Evolutionary conservation across 2,329 filamentous ascomycete genomes (phyloP).

Genomic region (Venturia aucupariae): DNA sequence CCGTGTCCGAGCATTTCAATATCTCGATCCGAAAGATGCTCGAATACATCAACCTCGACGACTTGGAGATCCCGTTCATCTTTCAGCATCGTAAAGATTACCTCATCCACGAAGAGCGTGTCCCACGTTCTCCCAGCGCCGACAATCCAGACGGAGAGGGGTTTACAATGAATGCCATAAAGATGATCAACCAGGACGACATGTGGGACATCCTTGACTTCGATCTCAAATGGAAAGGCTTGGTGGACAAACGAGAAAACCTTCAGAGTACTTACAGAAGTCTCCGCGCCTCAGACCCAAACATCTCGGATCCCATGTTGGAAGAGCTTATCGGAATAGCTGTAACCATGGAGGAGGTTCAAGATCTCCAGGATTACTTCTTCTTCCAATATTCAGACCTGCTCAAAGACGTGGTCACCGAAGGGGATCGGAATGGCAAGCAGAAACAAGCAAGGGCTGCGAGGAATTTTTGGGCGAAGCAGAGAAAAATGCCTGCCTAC

Average conservation of each 20-base stretch:
- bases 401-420: conserved; percentile 66
- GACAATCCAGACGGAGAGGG: conserved; percentile 7
- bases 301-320: conserved; percentile 63
- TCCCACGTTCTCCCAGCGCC: conserved; percentile 41
- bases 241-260: conserved; percentile 83
- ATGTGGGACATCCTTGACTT: conserved; percentile 92
- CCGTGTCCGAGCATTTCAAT: conserved; percentile 73
- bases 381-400: conserved; percentile 86
- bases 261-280: conserved; percentile 72
- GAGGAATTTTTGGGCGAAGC: conserved; percentile 71
- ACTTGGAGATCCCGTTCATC: conserved; percentile 93
- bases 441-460: conserved; percentile 78
- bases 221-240: conserved; percentile 88
- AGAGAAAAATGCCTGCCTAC: conserved; percentile 71
- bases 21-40: conserved; percentile 85
- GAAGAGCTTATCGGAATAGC: conserved; percentile 75
- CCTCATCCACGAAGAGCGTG: conserved; percentile 75
- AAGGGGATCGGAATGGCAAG: conserved; percentile 52
- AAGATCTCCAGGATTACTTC: conserved; percentile 92
- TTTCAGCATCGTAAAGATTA: conserved; percentile 98
- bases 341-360: conserved; percentile 84
- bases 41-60: conserved; percentile 89
- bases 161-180: conserved; percentile 60
- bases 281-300: conserved; percentile 44
- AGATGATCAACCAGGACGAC: conserved; percentile 84